Evolutionary conservation across 805 yeast species (phyloP).

Genomic region (Spathaspora passalidarum): DNA sequence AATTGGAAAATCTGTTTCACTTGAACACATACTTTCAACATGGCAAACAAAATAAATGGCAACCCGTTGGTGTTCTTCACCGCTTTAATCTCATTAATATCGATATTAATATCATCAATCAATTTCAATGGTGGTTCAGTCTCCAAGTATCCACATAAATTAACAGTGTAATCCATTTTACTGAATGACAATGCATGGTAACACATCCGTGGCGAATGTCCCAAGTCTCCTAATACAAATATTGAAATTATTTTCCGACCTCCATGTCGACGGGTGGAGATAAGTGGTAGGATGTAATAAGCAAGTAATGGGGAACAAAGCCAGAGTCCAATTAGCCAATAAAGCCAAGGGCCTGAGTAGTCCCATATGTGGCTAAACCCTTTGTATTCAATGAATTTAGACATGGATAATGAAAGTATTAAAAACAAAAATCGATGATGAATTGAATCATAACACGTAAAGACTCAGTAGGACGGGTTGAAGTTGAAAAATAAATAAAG

Average conservation of each 20-base stretch:
- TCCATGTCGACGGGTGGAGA: constrained; percentile 21
- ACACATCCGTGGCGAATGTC: constrained; percentile 92
- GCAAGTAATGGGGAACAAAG: constrained; percentile 42
- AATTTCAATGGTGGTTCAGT: constrained; percentile 51
- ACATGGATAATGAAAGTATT: neutral
- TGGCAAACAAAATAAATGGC: constrained; percentile 59
- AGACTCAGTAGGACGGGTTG: neutral
- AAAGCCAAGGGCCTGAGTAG: constrained; percentile 37
- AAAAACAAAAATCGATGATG: neutral
- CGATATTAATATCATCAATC: constrained; percentile 48
- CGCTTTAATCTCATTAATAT: constrained; percentile 45
- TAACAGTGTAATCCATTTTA: constrained; percentile 68
- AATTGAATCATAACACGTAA: neutral
- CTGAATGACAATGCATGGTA: constrained; percentile 83
- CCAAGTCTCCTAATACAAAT: constrained; percentile 87
- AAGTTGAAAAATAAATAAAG: neutral
- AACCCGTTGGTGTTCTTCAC: constrained; percentile 35
- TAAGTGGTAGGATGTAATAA: constrained; percentile 38
- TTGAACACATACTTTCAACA: constrained; percentile 59
- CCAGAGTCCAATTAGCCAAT: constrained; percentile 46
- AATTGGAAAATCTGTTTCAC: constrained; percentile 42
- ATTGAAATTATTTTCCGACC: constrained; percentile 47
- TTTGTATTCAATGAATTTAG: constrained; percentile 4
- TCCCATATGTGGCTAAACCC: constrained; percentile 17
- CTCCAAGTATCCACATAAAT: constrained; percentile 79